Evolutionary conservation across 176 grass and related monocot genomes (phyloP), one percentile per base, ranked within the genome.

Genomic region (Hsuehochloa calcarea): DNA sequence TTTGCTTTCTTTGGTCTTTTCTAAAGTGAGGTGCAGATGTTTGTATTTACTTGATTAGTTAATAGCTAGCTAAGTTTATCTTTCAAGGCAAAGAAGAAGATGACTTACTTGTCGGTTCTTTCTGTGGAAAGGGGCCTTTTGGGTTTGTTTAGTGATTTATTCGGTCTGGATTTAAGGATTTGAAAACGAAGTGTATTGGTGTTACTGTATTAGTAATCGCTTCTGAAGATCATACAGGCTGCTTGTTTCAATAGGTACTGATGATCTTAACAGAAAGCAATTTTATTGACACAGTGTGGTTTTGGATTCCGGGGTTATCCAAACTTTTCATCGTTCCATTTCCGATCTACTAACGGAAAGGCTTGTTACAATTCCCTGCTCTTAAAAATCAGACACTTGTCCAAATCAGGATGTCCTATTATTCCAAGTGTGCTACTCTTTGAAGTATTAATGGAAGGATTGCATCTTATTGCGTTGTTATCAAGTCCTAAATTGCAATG

Each of bases 71-170:
- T 9, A 38, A 77, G 39, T 47, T 61, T 65, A 50, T 74, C 55
- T 86, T 60, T 45, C 25, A 63, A 70, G 58, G 49, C 41, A 8
- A 83, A 61, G 74, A 89, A 68, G 9, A 60, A 74, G 68, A 68
- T 63, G 74, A n/a, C 58, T 60, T n/a, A 31, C 12, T 65, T 43
- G 29, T 68, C 60, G 19, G 17, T 83, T 82, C 55, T 85, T 83
- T 86, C 7, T 83, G 29, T 75, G 80, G 34, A 47, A 80, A 91
- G 31, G 9, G 64, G 10, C 80, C 14, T 29, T 84, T 86, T 78
- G 22, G 27, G 19, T 84, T 87, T 54, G 31, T 84, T 80, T 84
- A 63, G 68, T 79, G 59, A 78, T 70, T 85, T 78, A 5, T 68
- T 17, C 52, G 40, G 5, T 63, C 61, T 69, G 61, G 68, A 34